These are phyloP conservation scores for Cornus suecica DNA, from an alignment of 148 eudicot genomes.

Conservation along the genomic window DNA sequence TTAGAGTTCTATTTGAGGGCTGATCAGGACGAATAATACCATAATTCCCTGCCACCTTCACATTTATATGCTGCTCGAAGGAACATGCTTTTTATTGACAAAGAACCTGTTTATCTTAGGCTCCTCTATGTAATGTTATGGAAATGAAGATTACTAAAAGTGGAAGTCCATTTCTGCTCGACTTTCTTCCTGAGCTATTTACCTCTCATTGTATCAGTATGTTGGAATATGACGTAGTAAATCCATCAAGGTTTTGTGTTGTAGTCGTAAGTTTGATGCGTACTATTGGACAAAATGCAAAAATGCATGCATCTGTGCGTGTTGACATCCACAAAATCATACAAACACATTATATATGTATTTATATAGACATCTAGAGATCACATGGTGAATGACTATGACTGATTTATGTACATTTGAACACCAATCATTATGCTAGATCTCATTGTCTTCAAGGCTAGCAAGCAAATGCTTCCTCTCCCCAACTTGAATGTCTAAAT, in stretches of 20 bases:
- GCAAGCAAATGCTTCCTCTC: neutral
- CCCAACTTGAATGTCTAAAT: neutral
- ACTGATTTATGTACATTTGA: too few species aligned
- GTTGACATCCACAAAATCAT: neutral
- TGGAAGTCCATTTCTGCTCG: constrained; percentile 18
- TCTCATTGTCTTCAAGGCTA: neutral
- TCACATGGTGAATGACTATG: neutral
- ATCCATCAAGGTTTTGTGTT: neutral
- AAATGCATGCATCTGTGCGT: neutral
- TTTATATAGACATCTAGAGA: neutral
- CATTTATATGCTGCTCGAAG: too few species aligned
- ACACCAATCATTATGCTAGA: too few species aligned
- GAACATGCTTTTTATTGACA: constrained; percentile 4
- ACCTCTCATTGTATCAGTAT: neutral
- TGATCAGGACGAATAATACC: too few species aligned
- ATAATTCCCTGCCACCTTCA: too few species aligned
- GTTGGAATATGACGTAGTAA: neutral
- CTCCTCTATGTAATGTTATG: constrained; percentile 74
- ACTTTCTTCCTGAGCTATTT: constrained; percentile 85
- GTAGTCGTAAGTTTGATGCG: neutral
- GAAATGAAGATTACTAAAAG: constrained; percentile 43
- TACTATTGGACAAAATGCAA: neutral
- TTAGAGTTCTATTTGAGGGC: too few species aligned
- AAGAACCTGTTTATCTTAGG: constrained; percentile 39
- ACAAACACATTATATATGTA: neutral